Conservation (phyloP, 352 stramenopile species). For the Pythium biforme region DNA sequence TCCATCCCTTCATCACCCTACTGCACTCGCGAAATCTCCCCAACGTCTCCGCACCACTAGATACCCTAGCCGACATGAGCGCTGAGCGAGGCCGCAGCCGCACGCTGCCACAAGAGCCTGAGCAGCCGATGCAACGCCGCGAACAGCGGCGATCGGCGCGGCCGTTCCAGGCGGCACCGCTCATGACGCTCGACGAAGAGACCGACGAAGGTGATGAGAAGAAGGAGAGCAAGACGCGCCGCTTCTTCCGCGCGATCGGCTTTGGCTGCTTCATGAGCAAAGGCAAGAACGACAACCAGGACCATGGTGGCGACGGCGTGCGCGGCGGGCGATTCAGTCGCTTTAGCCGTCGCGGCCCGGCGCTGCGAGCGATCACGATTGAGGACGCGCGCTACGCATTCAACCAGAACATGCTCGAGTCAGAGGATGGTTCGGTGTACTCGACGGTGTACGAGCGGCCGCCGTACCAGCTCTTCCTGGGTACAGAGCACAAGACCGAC, state of each 20-base stretch:
- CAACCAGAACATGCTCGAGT: slow-evolving; percentile 28
- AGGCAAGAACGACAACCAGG: not conserved
- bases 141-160: slow-evolving; percentile 13
- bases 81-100: slow-evolving; percentile 5
- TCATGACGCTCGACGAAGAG: slow-evolving; percentile 18
- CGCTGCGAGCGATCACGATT: slow-evolving; percentile 30
- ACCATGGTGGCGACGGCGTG: not conserved
- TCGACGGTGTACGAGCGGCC: slow-evolving; percentile 55
- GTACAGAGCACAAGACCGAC: slow-evolving; percentile 45
- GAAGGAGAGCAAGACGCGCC: slow-evolving; percentile 18
- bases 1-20: not conserved
- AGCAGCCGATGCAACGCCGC: slow-evolving; percentile 7
- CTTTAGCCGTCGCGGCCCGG: slow-evolving; percentile 15
- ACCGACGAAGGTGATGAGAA: slow-evolving; percentile 5
- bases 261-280: slow-evolving; percentile 20
- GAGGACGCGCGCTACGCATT: slow-evolving; percentile 28
- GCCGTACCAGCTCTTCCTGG: slow-evolving; percentile 65
- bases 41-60: not conserved
- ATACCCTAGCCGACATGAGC: not conserved
- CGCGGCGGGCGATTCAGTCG: slow-evolving; percentile 1
- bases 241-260: slow-evolving; percentile 22
- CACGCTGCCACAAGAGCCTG: slow-evolving; percentile 2
- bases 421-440: slow-evolving; percentile 27
- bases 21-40: not conserved
- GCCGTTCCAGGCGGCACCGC: slow-evolving; percentile 16